phyloP scores from a whole-genome alignment of 2,329 filamentous ascomycete genomes.

The Penicillium sp. region DNA sequence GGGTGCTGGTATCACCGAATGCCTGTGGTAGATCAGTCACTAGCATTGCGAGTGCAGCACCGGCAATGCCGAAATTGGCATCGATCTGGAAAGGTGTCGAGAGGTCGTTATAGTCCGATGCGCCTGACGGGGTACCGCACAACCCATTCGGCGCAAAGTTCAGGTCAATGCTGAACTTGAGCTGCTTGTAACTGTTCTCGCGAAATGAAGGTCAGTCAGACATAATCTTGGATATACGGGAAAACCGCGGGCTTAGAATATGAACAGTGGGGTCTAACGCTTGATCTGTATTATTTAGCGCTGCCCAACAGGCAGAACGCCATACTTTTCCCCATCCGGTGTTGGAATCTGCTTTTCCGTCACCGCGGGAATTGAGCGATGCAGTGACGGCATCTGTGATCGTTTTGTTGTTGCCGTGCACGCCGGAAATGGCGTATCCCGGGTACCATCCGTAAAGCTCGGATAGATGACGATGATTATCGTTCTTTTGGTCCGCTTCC shows the following conservation, averaged over 20 bases:
- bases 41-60: neutral
- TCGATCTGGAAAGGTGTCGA: neutral
- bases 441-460: constrained; percentile 58
- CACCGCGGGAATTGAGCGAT: constrained; percentile 1
- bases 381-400: constrained; percentile 31
- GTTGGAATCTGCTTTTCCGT: constrained; percentile 44
- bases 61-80: neutral
- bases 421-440: constrained; percentile 50
- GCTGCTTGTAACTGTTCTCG: neutral
- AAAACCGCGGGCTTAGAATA: neutral
- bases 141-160: neutral
- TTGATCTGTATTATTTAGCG: constrained; percentile 51
- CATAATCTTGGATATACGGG: neutral
- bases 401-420: constrained; percentile 40
- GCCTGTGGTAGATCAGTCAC: neutral
- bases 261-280: constrained; percentile 27
- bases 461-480: constrained; percentile 51
- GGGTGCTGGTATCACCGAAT: neutral
- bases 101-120: neutral
- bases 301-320: constrained; percentile 57
- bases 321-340: constrained; percentile 60
- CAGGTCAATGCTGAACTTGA: neutral
- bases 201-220: neutral
- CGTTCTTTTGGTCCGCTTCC: neutral
- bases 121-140: neutral